phyloP scores from a whole-genome alignment of 2,329 filamentous ascomycete species.

The Onygenales sp. region DNA sequence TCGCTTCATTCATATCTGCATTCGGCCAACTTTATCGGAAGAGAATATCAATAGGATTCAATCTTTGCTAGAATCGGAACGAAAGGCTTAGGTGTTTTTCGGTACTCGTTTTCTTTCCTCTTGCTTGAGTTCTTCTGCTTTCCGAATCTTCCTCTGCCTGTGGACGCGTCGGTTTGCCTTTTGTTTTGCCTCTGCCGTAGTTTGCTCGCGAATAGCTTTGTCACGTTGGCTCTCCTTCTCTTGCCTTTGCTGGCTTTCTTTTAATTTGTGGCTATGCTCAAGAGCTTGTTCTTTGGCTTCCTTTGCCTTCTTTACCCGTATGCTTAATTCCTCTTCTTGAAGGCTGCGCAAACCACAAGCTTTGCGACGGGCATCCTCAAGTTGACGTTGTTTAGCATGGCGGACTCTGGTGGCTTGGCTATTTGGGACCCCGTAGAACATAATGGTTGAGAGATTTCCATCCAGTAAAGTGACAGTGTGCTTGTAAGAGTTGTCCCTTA shows the following conservation, averaged over 20 bases:
- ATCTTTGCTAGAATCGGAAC: not conserved
- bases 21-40: too few species aligned
- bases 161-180: not conserved
- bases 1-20: too few species aligned
- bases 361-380: too few species aligned
- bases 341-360: too few species aligned
- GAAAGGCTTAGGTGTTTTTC: not conserved
- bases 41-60: too few species aligned
- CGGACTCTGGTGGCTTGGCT: too few species aligned
- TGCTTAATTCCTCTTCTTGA: too few species aligned
- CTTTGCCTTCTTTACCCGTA: not conserved
- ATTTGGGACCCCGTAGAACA: too few species aligned
- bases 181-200: not conserved
- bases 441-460: too few species aligned
- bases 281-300: not conserved
- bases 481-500: too few species aligned
- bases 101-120: constrained; percentile 5
- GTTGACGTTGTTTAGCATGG: too few species aligned
- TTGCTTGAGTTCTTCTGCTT: constrained; percentile 1
- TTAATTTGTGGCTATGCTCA: not conserved
- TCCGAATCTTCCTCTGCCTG: constrained; percentile 2
- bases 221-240: not conserved
- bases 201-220: not conserved
- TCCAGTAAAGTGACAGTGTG: too few species aligned
- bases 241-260: not conserved